Evolutionary conservation across 2,329 filamentous ascomycete genomes (phyloP).

Genomic region (Sphaerulina vaccinii): DNA sequence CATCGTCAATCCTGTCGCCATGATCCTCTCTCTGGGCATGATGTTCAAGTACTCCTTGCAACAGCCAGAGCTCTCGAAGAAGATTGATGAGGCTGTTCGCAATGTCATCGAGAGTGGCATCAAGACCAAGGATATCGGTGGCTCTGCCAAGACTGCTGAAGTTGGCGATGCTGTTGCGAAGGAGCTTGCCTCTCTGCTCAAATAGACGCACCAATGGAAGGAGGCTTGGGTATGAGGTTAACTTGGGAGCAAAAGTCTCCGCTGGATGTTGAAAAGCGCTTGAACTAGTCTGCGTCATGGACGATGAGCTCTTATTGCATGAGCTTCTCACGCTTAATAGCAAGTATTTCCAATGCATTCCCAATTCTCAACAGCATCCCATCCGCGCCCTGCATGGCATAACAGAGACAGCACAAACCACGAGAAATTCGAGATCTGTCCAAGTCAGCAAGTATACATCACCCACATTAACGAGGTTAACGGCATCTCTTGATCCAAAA

Average conservation of each 20-base stretch:
- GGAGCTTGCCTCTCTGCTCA: conserved; percentile 55
- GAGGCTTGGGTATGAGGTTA: background rate
- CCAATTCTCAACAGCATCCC: too few species aligned
- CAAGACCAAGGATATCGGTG: conserved; percentile 82
- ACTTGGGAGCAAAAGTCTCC: background rate
- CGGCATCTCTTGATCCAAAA: too few species aligned
- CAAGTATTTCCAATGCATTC: too few species aligned
- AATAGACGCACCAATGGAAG: too few species aligned
- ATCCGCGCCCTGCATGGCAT: too few species aligned
- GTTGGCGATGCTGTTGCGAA: conserved; percentile 80
- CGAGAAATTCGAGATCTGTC: too few species aligned
- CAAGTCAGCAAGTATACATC: too few species aligned
- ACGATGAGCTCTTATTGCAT: too few species aligned
- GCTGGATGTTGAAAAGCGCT: background rate
- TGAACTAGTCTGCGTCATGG: too few species aligned
- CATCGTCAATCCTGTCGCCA: conserved; percentile 81
- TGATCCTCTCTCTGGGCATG: conserved; percentile 90
- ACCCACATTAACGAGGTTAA: too few species aligned
- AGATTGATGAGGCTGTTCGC: conserved; percentile 78
- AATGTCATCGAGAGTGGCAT: conserved; percentile 76
- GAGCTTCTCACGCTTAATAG: too few species aligned
- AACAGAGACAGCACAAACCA: too few species aligned
- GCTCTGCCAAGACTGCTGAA: conserved; percentile 68
- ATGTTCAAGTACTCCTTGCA: conserved; percentile 91
- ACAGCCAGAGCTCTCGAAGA: conserved; percentile 71